A percentile compares a stretch with the other conserved stretches of the same genome.
Conservation (phyloP, 225 moss, liverwort and hornwort species). For the Anthoceros angustus region DNA sequence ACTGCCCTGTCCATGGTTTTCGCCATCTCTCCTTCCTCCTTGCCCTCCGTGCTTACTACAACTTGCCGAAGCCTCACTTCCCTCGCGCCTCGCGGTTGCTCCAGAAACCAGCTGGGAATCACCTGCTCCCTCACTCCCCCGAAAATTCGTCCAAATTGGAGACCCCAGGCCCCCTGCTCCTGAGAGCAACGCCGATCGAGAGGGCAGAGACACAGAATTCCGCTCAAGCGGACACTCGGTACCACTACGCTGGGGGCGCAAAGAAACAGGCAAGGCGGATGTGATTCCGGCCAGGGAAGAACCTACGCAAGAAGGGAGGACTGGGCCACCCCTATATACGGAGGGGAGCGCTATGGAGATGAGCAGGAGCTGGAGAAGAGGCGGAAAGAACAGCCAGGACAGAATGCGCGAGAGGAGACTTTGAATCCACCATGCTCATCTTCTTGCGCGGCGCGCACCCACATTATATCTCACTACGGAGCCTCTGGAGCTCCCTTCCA, state of each 20-base stretch:
- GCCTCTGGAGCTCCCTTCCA: too few relatives aligned
- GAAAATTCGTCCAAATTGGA: background rate
- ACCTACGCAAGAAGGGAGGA: too few relatives aligned
- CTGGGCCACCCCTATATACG: too few relatives aligned
- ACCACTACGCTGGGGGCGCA: background rate
- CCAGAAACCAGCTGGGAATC: background rate
- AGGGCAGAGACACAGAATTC: too few relatives aligned
- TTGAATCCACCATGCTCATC: conserved; percentile 1
- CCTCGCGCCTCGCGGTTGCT: background rate
- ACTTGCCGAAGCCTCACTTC: background rate
- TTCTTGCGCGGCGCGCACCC: background rate
- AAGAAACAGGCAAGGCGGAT: background rate
- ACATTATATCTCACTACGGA: too few relatives aligned
- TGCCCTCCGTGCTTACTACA: too few relatives aligned
- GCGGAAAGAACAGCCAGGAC: conserved; percentile 1
- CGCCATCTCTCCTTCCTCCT: background rate
- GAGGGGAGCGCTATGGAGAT: too few relatives aligned
- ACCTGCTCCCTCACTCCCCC: background rate
- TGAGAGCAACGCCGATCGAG: too few relatives aligned
- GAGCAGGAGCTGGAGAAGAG: background rate
- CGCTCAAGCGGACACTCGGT: background rate
- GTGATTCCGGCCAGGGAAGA: too few relatives aligned
- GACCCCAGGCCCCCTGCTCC: background rate
- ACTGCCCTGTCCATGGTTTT: background rate
- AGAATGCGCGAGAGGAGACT: background rate